A percentile compares a stretch with the other conserved stretches of the same genome.
These are phyloP conservation scores for Zygosaccharomyces bailii DNA, from an alignment of 805 yeast genomes.

Conservation along the genomic window DNA sequence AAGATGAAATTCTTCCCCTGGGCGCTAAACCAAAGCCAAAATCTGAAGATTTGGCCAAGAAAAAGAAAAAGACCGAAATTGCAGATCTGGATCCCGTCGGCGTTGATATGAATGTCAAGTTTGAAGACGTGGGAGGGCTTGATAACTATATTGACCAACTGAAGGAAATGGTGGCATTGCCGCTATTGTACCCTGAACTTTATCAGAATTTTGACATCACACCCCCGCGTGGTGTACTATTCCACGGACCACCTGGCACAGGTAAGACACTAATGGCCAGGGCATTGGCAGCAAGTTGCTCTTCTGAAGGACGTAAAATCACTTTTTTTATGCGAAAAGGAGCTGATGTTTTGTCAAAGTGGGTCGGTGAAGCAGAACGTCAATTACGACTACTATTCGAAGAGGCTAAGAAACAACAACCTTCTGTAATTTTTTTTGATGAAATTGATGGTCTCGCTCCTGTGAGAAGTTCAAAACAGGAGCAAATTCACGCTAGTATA, in stretches of 20 bases:
- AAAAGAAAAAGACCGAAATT: conserved; percentile 53
- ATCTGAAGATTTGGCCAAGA: conserved; percentile 35
- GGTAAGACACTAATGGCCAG: conserved; percentile 98
- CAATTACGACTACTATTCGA: conserved; percentile 87
- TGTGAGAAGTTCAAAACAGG: conserved; percentile 94
- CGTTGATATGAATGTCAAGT: conserved; percentile 79
- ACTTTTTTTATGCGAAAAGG: conserved; percentile 98
- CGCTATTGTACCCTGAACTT: conserved; percentile 88
- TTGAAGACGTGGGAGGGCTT: conserved; percentile 84
- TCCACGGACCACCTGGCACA: conserved; percentile 99
- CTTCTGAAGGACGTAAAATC: conserved; percentile 77
- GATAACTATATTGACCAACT: conserved; percentile 86
- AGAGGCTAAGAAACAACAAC: conserved; percentile 94
- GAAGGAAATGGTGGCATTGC: conserved; percentile 95
- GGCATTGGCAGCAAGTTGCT: conserved; percentile 93
- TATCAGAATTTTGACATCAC: conserved; percentile 86
- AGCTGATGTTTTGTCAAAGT: conserved; percentile 92
- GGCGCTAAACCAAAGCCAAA: conserved; percentile 40
- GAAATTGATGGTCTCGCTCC: conserved; percentile 99
- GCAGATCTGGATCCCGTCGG: conserved; percentile 95
- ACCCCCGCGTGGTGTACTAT: conserved; percentile 95
- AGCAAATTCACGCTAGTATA: conserved; percentile 96
- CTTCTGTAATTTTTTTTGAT: conserved; percentile 92
- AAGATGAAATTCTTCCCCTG: conserved; percentile 53
- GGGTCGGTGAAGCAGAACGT: conserved; percentile 99